These are phyloP conservation scores for Populus hybrid DNA, from an alignment of 441 rosid genomes.

Conservation along the genomic window DNA sequence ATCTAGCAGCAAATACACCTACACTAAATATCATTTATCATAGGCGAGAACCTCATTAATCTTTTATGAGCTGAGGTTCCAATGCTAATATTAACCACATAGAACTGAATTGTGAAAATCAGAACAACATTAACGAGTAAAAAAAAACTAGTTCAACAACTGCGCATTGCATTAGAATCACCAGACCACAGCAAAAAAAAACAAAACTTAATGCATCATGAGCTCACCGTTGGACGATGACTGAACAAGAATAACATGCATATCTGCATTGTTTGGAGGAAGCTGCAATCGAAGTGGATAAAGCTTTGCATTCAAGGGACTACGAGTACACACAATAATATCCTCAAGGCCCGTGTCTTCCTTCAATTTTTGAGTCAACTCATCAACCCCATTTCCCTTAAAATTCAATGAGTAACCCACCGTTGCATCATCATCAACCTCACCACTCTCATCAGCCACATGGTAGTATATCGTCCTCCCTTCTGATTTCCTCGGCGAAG, in stretches of 20 bases:
- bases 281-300: constrained; percentile 82
- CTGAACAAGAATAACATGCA: constrained; percentile 64
- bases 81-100: not conserved
- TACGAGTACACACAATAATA: constrained; percentile 74
- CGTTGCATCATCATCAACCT: constrained; percentile 54
- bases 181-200: not conserved
- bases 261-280: constrained; percentile 73
- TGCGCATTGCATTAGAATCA: not conserved
- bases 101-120: not conserved
- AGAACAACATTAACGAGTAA: not conserved
- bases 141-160: not conserved
- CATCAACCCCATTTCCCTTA: constrained; percentile 70
- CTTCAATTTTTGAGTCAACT: constrained; percentile 55
- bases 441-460: constrained; percentile 63
- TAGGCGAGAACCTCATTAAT: not conserved
- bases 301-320: constrained; percentile 79
- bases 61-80: not conserved
- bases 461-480: constrained; percentile 80
- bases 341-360: constrained; percentile 70
- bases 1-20: not conserved
- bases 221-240: constrained; percentile 46
- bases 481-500: constrained; percentile 60
- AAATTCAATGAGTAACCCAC: constrained; percentile 56
- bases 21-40: not conserved
- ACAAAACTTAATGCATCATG: not conserved